phyloP scores from a whole-genome alignment of 1,284 basidiomycete species.

The Fomes fomentarius region DNA sequence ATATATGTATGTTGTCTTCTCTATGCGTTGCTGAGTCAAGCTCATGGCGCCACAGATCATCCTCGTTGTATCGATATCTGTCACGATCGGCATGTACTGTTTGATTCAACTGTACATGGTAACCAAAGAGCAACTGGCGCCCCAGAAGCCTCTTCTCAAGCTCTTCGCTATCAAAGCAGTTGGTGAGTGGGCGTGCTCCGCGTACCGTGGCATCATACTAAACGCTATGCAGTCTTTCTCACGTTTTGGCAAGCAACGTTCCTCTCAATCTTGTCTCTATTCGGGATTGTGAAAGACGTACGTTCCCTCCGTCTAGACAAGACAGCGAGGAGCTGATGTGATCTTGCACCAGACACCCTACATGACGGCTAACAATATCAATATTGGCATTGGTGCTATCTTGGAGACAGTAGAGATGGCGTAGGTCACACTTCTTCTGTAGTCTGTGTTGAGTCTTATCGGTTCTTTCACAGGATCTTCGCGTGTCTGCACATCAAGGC shows the following conservation, averaged over 20 bases:
- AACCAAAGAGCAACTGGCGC: slow-evolving; percentile 57
- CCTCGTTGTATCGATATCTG: slow-evolving; percentile 68
- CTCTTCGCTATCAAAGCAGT: slow-evolving; percentile 77
- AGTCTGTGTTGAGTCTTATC: background rate
- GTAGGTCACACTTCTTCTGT: slow-evolving; percentile 40
- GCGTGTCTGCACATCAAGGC: slow-evolving; percentile 75
- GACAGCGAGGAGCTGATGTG: too few relatives aligned
- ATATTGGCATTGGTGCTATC: slow-evolving; percentile 72
- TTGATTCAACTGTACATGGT: slow-evolving; percentile 76
- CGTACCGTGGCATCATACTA: background rate
- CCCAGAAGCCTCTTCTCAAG: slow-evolving; percentile 70
- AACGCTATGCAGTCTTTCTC: slow-evolving; percentile 58
- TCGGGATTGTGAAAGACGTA: slow-evolving; percentile 70
- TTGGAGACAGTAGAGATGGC: slow-evolving; percentile 80
- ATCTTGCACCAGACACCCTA: slow-evolving; percentile 54
- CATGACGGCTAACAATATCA: slow-evolving; percentile 77
- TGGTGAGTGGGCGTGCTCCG: slow-evolving; percentile 43
- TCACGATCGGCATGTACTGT: slow-evolving; percentile 83
- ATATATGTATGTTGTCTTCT: slow-evolving; percentile 52
- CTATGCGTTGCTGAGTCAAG: background rate
- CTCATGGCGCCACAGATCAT: slow-evolving; percentile 48
- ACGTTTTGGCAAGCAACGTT: slow-evolving; percentile 81
- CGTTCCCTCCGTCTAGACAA: slow-evolving; percentile 26
- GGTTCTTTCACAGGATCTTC: slow-evolving; percentile 48
- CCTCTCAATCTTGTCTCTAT: slow-evolving; percentile 61